Evolutionary conservation across 2,329 filamentous ascomycete genomes (phyloP), one percentile per base, ranked within the genome.

Genomic region (Penicillium sp.): DNA sequence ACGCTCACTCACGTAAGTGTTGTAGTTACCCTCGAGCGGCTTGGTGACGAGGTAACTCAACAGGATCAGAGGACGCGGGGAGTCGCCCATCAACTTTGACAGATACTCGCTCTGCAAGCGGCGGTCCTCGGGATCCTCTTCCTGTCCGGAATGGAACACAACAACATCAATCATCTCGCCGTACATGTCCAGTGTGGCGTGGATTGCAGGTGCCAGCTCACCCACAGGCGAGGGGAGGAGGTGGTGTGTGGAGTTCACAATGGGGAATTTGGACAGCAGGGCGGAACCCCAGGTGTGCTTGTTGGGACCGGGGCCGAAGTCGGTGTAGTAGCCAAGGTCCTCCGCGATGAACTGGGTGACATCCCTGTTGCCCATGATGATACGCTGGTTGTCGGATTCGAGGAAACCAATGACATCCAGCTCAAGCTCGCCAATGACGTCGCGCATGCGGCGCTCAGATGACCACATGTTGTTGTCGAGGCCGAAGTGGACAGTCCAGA

Each of bases 401-500:
- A 98, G 78, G 19, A 98, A 79, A n/a, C 93, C 93, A 41, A 98
- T 80, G 5, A 98, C 88, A 64, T 98, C 93, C n/a, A 98, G 75
- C 70, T 98, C 93, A n/a, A 95, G 75, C 63, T 97, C 93, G 64
- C 88, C 83, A 70, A 95, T 84, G 13, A 95, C 76, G 73, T 96
- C 85, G 51, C 88, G 85, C 82, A 95, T 94, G 55, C 93, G 89
- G 61, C 87, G 82, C 70, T 98, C 93, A 0, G 91, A 95, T 9
- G 88, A 91, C 88, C 89, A 97, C 90, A 97, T 96, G 68, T 96
- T 87, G 61, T 98, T 97, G 72, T 98, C 93, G 19, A 98, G 81
- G 13, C 87, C 90, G 69, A 98, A 98, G 72, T 98, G 93, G 49
- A 97, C 90, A 0, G 93, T 98, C 93, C 93, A 98, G 67, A 98